Conservation (phyloP, 2,329 filamentous ascomycete species). For the Neoarthrinium moseri region DNA sequence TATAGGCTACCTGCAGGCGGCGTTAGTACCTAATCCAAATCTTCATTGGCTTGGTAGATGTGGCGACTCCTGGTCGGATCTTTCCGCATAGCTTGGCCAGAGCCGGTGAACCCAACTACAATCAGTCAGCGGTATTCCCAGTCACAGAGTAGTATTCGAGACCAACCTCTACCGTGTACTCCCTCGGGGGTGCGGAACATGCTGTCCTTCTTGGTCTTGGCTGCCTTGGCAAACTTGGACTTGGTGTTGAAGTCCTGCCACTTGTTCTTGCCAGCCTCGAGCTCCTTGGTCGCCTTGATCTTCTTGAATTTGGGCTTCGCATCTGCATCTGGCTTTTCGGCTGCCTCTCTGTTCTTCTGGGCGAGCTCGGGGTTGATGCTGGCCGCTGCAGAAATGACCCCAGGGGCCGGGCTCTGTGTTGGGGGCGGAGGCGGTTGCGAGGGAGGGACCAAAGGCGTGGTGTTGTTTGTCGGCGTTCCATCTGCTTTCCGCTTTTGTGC, state of each 20-base stretch:
- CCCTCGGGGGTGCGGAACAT: slow-evolving; percentile 95
- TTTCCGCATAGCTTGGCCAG: slow-evolving; percentile 93
- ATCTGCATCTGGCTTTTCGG: slow-evolving; percentile 62
- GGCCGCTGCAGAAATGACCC: slow-evolving; percentile 56
- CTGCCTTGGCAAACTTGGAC: slow-evolving; percentile 63
- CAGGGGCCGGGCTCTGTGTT: slow-evolving; percentile 33
- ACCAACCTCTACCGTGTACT: slow-evolving; percentile 78
- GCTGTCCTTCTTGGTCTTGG: slow-evolving; percentile 76
- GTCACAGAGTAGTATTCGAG: too few relatives aligned
- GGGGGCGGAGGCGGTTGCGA: slow-evolving; percentile 29
- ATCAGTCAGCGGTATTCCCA: too few relatives aligned
- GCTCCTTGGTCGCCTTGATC: slow-evolving; percentile 84
- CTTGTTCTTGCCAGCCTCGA: slow-evolving; percentile 87
- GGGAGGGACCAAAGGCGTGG: slow-evolving; percentile 29
- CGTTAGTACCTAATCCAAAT: slow-evolving; percentile 65
- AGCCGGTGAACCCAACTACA: slow-evolving; percentile 91
- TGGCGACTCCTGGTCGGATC: slow-evolving; percentile 80
- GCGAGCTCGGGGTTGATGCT: slow-evolving; percentile 54
- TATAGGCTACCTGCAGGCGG: slow-evolving; percentile 22
- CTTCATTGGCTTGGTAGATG: slow-evolving; percentile 76
- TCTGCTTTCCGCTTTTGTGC: slow-evolving; percentile 86
- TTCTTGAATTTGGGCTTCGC: slow-evolving; percentile 83
- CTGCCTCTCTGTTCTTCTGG: slow-evolving; percentile 54
- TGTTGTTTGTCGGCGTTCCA: slow-evolving; percentile 56
- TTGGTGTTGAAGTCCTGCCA: slow-evolving; percentile 93